A percentile compares a stretch with the other conserved stretches of the same genome.
Conservation (phyloP, 129 eudicot genomes). For the Smallanthus sonchifolius region DNA sequence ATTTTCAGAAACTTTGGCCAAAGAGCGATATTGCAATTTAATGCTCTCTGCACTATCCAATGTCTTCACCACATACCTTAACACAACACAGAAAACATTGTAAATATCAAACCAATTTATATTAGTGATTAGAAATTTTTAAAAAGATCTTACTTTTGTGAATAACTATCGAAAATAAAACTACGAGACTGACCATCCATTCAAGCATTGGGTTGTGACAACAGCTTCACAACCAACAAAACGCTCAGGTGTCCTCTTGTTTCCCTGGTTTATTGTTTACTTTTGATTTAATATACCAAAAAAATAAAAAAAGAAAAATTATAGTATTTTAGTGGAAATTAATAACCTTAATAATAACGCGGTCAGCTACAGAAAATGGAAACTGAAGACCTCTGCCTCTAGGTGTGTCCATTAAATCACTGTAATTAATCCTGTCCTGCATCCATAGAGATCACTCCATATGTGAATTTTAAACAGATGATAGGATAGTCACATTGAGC, state of each 20-base stretch:
- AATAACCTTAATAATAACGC: constrained; percentile 81
- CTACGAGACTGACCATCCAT: constrained; percentile 74
- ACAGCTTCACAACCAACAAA: constrained; percentile 94
- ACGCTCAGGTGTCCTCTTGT: constrained; percentile 91
- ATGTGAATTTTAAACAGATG: not conserved
- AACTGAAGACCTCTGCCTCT: constrained; percentile 87
- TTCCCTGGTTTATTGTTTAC: constrained; percentile 52
- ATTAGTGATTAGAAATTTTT: not conserved
- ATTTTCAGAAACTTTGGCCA: constrained; percentile 61
- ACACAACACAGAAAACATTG: not conserved
- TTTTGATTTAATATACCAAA: not conserved
- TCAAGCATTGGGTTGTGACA: constrained; percentile 90
- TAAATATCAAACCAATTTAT: not conserved
- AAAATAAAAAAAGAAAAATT: not conserved
- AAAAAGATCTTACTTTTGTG: not conserved
- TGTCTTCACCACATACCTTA: constrained; percentile 96
- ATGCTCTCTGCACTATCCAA: constrained; percentile 93
- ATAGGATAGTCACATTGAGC: not conserved
- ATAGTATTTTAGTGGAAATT: not conserved
- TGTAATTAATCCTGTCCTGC: constrained; percentile 54
- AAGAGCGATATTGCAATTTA: constrained; percentile 88
- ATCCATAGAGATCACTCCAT: constrained; percentile 4
- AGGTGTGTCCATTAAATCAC: constrained; percentile 46
- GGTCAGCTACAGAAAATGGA: constrained; percentile 66
- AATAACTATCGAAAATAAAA: not conserved